phyloP scores from a whole-genome alignment of 2,329 filamentous ascomycete species.

The Arthrinium phaeospermum region DNA sequence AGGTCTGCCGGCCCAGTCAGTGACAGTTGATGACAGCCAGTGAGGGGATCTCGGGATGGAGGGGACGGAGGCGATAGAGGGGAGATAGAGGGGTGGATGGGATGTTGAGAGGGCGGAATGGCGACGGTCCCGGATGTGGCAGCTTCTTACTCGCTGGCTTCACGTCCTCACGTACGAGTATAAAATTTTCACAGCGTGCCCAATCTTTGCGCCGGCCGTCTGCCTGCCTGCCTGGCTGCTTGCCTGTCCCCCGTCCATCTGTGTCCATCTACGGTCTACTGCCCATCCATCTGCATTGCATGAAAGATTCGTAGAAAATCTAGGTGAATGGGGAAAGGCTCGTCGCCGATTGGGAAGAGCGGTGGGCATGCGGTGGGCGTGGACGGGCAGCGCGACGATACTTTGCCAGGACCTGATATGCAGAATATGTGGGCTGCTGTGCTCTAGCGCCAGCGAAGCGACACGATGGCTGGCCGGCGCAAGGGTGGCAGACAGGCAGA shows the following conservation, averaged over 20 bases:
- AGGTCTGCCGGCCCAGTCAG: background rate
- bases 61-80: background rate
- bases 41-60: background rate
- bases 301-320: constrained; percentile 12
- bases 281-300: constrained; percentile 10
- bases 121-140: constrained; percentile 3
- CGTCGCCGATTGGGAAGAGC: constrained; percentile 7
- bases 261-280: background rate
- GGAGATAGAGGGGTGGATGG: background rate
- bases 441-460: constrained; percentile 3
- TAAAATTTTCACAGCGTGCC: background rate
- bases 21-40: background rate
- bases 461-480: background rate
- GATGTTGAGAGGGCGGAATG: background rate
- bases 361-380: background rate
- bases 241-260: background rate
- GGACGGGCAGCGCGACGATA: constrained; percentile 7
- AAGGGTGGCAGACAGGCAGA: background rate
- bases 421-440: constrained; percentile 1
- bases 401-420: constrained; percentile 4
- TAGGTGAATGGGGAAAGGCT: constrained; percentile 17
- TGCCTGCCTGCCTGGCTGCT: background rate
- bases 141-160: constrained; percentile 17
- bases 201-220: background rate
- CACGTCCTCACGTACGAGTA: constrained; percentile 6